A percentile compares a stretch with the other conserved stretches of the same genome.
phyloP scores from a whole-genome alignment of 305 asterid genomes.

The Rubia tinctorum region DNA sequence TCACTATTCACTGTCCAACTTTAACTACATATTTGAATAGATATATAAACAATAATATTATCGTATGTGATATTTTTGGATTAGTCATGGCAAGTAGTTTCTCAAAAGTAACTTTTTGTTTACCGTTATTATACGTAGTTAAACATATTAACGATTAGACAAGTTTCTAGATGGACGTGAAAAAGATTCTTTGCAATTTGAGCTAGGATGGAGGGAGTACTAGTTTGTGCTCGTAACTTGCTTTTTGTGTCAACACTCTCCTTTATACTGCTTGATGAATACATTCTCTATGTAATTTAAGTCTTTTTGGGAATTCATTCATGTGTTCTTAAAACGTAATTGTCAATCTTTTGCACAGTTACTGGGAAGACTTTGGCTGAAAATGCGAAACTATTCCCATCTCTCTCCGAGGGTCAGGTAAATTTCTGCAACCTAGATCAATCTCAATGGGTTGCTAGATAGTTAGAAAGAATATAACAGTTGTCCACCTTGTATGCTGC shows the following conservation, averaged over 20 bases:
- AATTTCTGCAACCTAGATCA: conserved; percentile 15
- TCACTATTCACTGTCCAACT: too few species aligned
- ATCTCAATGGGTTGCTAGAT: conserved; percentile 12
- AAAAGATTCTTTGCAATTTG: too few species aligned
- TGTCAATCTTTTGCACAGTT: conserved; percentile 34
- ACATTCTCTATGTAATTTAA: too few species aligned
- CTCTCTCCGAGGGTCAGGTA: conserved; percentile 87
- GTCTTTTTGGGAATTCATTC: background rate
- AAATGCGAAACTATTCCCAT: conserved; percentile 77
- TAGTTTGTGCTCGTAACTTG: conserved; percentile 31
- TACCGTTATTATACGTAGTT: too few species aligned
- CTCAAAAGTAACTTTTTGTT: too few species aligned
- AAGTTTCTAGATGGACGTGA: too few species aligned
- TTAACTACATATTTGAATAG: too few species aligned
- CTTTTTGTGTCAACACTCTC: background rate
- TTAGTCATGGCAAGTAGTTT: too few species aligned
- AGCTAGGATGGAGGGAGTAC: too few species aligned
- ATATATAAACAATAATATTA: too few species aligned
- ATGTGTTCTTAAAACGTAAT: background rate
- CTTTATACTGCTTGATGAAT: background rate
- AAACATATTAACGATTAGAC: too few species aligned
- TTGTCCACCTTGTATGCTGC: conserved; percentile 43
- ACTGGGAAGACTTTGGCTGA: conserved; percentile 94
- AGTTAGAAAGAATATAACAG: conserved; percentile 17
- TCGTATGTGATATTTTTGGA: too few species aligned